These are phyloP conservation scores for Hypseocharis bilobata DNA, from an alignment of 441 rosid genomes.

Conservation along the genomic window DNA sequence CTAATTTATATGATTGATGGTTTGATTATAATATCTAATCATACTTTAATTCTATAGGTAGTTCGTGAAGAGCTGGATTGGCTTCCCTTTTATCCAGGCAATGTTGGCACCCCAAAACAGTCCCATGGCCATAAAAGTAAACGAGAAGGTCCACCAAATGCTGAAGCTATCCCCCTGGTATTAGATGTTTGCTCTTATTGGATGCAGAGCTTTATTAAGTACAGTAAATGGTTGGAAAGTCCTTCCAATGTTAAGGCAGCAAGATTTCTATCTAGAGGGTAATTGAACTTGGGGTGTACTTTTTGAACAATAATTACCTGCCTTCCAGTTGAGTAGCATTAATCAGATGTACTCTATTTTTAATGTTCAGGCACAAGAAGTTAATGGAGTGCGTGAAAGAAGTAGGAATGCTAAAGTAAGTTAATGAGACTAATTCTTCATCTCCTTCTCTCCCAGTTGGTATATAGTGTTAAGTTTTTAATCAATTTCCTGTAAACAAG, in stretches of 20 bases:
- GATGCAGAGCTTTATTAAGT: conserved; percentile 88
- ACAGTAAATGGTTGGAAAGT: conserved; percentile 85
- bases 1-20: conserved; percentile 16
- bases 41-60: conserved; percentile 47
- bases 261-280: conserved; percentile 81
- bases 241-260: conserved; percentile 86
- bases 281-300: conserved; percentile 19
- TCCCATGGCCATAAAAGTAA: conserved; percentile 52
- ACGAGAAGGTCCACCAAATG: conserved; percentile 64
- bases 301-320: conserved; percentile 8
- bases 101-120: conserved; percentile 31
- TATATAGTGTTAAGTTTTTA: not conserved
- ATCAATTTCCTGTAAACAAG: not conserved
- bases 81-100: conserved; percentile 79
- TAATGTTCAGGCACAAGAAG: conserved; percentile 60
- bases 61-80: conserved; percentile 97
- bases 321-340: conserved; percentile 4
- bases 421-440: conserved; percentile 17
- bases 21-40: conserved; percentile 17
- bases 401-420: conserved; percentile 59
- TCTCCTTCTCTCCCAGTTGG: conserved; percentile 8
- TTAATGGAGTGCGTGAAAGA: conserved; percentile 64
- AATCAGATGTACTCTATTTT: conserved; percentile 13
- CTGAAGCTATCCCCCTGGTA: conserved; percentile 60
- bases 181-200: conserved; percentile 83